These are phyloP conservation scores for Delitschia confertaspora DNA, from an alignment of 495 filamentous ascomycete species.

Conservation along the genomic window DNA sequence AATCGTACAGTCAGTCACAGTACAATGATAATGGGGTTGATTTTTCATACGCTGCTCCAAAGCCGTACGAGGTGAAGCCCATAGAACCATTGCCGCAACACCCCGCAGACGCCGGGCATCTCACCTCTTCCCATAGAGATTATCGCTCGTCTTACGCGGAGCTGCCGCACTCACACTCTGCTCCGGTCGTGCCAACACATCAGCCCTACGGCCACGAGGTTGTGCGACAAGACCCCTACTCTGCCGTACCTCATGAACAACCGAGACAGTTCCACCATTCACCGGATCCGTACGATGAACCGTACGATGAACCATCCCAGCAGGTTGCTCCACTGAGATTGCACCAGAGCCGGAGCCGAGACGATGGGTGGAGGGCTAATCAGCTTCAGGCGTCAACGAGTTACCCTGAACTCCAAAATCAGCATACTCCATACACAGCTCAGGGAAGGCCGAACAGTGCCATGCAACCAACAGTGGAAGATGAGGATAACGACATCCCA, in stretches of 20 bases:
- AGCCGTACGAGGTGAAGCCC: slow-evolving; percentile 23
- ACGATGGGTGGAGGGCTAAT: slow-evolving; percentile 6
- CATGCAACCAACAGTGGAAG: slow-evolving; percentile 33
- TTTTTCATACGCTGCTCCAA: slow-evolving; percentile 22
- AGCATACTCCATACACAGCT: slow-evolving; percentile 10
- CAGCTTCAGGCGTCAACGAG: slow-evolving; percentile 9
- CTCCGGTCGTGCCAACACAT: slow-evolving; percentile 20
- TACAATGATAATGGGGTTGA: slow-evolving; percentile 15
- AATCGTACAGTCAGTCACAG: slow-evolving; percentile 1
- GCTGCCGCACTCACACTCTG: slow-evolving; percentile 30
- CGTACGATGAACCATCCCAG: slow-evolving; percentile 11
- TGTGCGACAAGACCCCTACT: too few relatives aligned
- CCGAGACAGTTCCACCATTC: background rate
- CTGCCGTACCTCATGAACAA: too few relatives aligned
- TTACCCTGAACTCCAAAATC: slow-evolving; percentile 15
- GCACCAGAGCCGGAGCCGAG: slow-evolving; percentile 6
- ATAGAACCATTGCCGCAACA: slow-evolving; percentile 15
- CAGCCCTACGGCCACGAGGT: slow-evolving; percentile 9
- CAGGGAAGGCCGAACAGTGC: slow-evolving; percentile 12
- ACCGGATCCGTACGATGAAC: background rate
- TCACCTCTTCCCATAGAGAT: slow-evolving; percentile 16
- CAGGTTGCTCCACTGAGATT: slow-evolving; percentile 21
- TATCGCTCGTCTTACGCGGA: slow-evolving; percentile 12
- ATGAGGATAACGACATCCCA: slow-evolving; percentile 30
- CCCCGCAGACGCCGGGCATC: slow-evolving; percentile 2